Base-by-base conservation (phyloP, 495 filamentous ascomycete genomes). In the Baudoinia panamericana region DNA sequence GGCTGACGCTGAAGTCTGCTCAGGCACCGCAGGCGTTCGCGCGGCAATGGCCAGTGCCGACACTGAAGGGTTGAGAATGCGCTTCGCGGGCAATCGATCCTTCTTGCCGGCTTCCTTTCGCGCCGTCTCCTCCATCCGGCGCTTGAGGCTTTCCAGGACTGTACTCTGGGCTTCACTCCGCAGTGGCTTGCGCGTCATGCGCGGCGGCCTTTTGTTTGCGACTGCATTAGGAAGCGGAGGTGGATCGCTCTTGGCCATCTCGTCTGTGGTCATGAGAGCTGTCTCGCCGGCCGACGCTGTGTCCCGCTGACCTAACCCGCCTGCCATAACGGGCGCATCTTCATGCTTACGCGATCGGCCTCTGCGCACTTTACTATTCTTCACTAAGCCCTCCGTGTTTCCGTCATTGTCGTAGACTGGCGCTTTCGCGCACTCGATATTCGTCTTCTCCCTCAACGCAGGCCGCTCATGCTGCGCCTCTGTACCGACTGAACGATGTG, bases 401-500 rank as follows among this genome's bases (percentile, higher is more conserved):
- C 43, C 48, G 13, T 46, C 38, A 25, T 43, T 32, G 11, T 51
- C 39, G 23, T 50, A 39, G 5, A 32, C 30, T 9, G 26, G 21
- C 18, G 26, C 40, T 38, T 4, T 15, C 5, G 41, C 23, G 3
- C 18, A 13, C 32, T 39, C 45, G 15, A 39, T 46, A 29, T 51
- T 51, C 18, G 48, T 51, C 35, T 46, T 51, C 31, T 51, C 48
- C 21, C 34, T 38, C 21, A 51, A 28, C 13, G 48, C 43, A 8
- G 18, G 26, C 9, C 48, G 36, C 20, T 29, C 24, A 3, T 7
- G 20, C 16, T 32, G 46, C 28, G 13, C 9, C 20, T 42, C 18
- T 21, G 41, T 24, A 1, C n/a, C 8, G 18, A 30, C 7, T 19
- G 38, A 12, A n/a, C n/a, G n/a, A 16, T 19, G n/a, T 17, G 36